Conservation (phyloP, 2,329 filamentous ascomycete genomes). For the Neonectria hederae region DNA sequence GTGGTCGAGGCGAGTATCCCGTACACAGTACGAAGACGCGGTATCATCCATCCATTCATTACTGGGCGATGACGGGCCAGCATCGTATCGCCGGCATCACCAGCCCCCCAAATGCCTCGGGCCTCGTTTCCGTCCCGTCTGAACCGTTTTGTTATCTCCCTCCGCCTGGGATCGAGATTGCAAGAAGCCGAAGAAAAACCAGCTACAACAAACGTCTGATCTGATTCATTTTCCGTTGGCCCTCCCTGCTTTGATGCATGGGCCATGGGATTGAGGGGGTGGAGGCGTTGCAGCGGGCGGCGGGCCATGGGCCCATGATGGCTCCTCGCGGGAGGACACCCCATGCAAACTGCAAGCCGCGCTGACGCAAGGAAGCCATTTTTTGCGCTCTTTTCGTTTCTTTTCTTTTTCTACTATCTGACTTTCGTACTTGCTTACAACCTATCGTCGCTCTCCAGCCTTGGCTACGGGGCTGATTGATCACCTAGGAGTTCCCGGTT, state of each 20-base stretch:
- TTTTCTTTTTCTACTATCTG: constrained; percentile 10
- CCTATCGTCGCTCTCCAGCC: neutral
- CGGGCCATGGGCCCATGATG: constrained; percentile 17
- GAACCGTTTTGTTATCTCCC: neutral
- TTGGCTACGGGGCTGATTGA: neutral
- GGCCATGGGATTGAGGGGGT: constrained; percentile 30
- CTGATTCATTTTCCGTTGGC: neutral
- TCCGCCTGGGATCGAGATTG: constrained; percentile 7
- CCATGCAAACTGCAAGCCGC: constrained; percentile 24
- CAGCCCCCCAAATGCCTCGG: neutral
- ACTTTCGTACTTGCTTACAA: neutral
- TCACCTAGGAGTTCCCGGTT: constrained; percentile 14
- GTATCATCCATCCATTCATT: neutral
- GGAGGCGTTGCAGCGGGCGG: constrained; percentile 10
- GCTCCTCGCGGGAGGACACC: constrained; percentile 13
- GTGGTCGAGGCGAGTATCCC: neutral
- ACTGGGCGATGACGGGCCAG: neutral
- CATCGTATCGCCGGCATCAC: neutral
- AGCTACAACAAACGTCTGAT: neutral
- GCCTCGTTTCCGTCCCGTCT: neutral
- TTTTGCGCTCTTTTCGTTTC: constrained; percentile 17
- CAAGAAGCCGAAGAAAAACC: neutral
- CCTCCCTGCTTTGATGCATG: constrained; percentile 26
- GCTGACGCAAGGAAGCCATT: constrained; percentile 19
- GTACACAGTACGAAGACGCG: neutral